Evolutionary conservation across 108 stramenopile species (phyloP).

Genomic region (Skeletonema costatum): DNA sequence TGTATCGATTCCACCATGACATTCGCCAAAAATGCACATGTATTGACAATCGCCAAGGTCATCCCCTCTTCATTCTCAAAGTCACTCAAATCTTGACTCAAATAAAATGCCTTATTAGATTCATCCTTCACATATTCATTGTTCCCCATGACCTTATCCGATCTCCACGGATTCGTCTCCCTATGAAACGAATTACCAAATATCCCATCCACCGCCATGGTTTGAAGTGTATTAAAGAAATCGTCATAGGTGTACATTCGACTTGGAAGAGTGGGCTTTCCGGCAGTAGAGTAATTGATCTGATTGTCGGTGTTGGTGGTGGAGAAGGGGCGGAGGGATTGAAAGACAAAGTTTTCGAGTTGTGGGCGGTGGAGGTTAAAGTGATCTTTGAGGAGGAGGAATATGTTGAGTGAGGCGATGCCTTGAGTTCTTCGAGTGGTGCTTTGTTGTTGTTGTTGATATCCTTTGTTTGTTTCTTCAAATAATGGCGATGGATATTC

Average conservation of each 20-base stretch:
- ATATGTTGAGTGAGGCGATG: conserved; percentile 24
- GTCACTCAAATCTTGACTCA: conserved; percentile 11
- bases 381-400: conserved; percentile 21
- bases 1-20: conserved; percentile 40
- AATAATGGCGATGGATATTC: background rate
- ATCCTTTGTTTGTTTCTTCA: background rate
- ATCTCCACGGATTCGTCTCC: conserved; percentile 6
- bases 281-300: background rate
- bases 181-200: conserved; percentile 22
- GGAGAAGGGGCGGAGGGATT: conserved; percentile 17
- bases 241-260: conserved; percentile 30
- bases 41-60: conserved; percentile 25
- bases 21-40: conserved; percentile 39
- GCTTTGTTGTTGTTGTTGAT: background rate
- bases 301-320: background rate
- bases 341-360: conserved; percentile 33
- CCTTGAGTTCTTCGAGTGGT: background rate
- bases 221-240: conserved; percentile 18
- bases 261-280: conserved; percentile 17
- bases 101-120: conserved; percentile 18
- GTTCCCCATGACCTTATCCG: background rate
- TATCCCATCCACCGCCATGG: conserved; percentile 16
- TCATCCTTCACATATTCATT: background rate
- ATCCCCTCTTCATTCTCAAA: background rate
- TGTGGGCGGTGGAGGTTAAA: conserved; percentile 6